phyloP scores from a whole-genome alignment of 208 protist genomes.

The Naegleria gruberi region DNA sequence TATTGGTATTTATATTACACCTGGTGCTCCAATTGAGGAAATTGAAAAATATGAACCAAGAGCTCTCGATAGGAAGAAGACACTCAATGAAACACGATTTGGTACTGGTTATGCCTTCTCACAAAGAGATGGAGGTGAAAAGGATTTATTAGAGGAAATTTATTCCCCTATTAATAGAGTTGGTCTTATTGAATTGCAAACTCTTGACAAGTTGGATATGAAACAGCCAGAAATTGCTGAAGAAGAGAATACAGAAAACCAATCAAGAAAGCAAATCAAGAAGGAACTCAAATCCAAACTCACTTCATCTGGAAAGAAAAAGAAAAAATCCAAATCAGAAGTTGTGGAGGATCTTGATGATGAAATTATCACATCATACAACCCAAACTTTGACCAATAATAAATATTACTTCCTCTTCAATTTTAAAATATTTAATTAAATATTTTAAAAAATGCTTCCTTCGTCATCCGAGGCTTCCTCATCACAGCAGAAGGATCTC shows the following conservation, averaged over 20 bases:
- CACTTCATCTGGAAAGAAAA: not conserved
- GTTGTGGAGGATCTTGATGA: not conserved
- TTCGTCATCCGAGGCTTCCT: too few species aligned
- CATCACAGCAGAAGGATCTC: not conserved
- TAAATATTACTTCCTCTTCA: too few species aligned
- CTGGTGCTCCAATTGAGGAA: not conserved
- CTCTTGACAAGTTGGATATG: not conserved
- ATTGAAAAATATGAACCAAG: not conserved
- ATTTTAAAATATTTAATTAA: too few species aligned
- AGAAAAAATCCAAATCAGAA: not conserved
- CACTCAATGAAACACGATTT: not conserved
- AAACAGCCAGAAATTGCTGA: not conserved
- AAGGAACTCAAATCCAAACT: not conserved
- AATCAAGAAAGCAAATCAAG: not conserved
- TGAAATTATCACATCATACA: not conserved
- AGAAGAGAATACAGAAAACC: not conserved
- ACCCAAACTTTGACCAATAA: too few species aligned
- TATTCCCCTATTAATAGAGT: not conserved
- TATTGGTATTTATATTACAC: not conserved
- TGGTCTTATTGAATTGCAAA: not conserved
- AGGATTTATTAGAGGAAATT: not conserved
- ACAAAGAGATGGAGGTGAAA: not conserved
- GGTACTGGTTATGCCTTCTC: constrained; percentile 1
- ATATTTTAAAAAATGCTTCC: not conserved
- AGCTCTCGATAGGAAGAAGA: not conserved